A percentile compares a stretch with the other conserved stretches of the same genome.
These are phyloP conservation scores for Epithele typhae DNA, from an alignment of 768 basidiomycete species.

Conservation along the genomic window DNA sequence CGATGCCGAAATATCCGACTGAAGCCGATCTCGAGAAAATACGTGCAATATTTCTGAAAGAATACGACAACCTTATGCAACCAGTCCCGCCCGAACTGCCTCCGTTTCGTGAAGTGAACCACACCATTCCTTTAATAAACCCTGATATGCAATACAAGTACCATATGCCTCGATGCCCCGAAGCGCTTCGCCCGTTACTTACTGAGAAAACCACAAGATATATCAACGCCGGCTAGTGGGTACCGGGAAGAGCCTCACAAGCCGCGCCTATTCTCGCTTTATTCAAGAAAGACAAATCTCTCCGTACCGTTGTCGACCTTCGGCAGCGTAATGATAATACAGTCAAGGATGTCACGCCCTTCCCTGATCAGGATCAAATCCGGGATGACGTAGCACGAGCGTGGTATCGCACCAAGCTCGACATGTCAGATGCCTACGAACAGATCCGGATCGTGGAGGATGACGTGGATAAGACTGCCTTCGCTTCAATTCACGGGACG, in stretches of 20 bases:
- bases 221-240: constrained; percentile 33
- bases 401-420: constrained; percentile 34
- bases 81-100: constrained; percentile 27
- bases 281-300: constrained; percentile 28
- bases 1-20: too few species aligned
- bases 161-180: constrained; percentile 29
- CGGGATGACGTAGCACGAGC: constrained; percentile 28
- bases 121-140: constrained; percentile 36
- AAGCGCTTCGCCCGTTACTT: constrained; percentile 25
- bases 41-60: too few species aligned
- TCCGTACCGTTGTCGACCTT: constrained; percentile 33
- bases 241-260: constrained; percentile 5
- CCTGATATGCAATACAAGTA: constrained; percentile 28
- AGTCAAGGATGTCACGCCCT: constrained; percentile 33
- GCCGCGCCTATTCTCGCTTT: constrained; percentile 31
- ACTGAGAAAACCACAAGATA: constrained; percentile 19
- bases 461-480: constrained; percentile 30
- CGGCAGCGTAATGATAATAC: constrained; percentile 39
- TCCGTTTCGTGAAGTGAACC: constrained; percentile 36
- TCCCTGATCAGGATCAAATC: constrained; percentile 40
- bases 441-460: constrained; percentile 31
- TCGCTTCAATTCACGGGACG: constrained; percentile 32
- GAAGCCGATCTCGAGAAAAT: too few species aligned
- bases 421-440: constrained; percentile 39
- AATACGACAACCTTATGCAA: constrained; percentile 16